Percentiles rank a stretch among this genome's conserved stretches.
phyloP scores from a whole-genome alignment of 768 basidiomycete genomes.

The Pholiota conissans region DNA sequence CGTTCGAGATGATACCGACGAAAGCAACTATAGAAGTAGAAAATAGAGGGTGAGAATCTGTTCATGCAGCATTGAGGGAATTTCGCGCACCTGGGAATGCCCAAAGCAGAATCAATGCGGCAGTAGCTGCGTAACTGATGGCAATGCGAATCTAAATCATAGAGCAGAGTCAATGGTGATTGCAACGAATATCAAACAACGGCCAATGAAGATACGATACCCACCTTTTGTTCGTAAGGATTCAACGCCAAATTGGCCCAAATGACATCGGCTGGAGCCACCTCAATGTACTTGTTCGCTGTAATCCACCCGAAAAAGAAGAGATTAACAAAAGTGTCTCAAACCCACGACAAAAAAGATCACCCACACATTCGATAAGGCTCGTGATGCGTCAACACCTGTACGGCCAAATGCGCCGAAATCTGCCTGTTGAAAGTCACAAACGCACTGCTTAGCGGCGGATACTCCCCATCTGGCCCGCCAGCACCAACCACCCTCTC shows the following conservation, averaged over 20 bases:
- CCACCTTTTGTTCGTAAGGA: constrained; percentile 77
- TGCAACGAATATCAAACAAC: neutral
- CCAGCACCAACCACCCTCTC: constrained; percentile 18
- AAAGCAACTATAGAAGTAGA: constrained; percentile 73
- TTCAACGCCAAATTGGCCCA: constrained; percentile 91
- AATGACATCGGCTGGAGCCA: constrained; percentile 86
- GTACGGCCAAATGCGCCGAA: constrained; percentile 84
- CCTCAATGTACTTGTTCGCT: constrained; percentile 71
- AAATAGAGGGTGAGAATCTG: no score
- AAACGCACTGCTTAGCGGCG: constrained; percentile 73
- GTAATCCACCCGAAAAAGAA: neutral
- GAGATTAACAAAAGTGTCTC: no score
- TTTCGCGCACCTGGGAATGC: constrained; percentile 68
- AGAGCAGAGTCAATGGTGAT: neutral
- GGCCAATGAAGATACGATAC: neutral
- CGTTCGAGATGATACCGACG: constrained; percentile 84
- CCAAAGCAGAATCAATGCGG: constrained; percentile 85
- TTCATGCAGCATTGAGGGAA: neutral
- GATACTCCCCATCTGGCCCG: constrained; percentile 40
- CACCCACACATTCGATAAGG: constrained; percentile 75
- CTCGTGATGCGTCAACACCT: constrained; percentile 74
- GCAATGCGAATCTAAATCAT: constrained; percentile 47
- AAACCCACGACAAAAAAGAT: neutral
- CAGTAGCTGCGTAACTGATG: constrained; percentile 74
- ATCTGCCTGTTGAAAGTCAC: constrained; percentile 92